These are phyloP conservation scores for Geosmithia putterillii DNA, from an alignment of 2,329 filamentous ascomycete species.

Conservation along the genomic window DNA sequence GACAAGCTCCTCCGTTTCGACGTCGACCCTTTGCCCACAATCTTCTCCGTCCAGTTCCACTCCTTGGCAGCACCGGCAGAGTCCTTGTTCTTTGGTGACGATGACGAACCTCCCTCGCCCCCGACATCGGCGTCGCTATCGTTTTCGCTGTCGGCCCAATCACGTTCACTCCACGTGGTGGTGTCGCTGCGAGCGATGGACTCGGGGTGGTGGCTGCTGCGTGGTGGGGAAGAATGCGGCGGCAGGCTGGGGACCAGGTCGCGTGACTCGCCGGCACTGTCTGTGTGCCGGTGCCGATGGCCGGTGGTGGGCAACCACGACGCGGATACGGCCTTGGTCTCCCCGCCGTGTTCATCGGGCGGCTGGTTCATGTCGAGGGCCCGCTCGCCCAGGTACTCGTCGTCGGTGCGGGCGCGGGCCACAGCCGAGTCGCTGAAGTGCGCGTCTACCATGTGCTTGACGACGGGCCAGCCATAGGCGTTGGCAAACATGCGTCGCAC, in stretches of 20 bases:
- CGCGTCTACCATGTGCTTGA: conserved; percentile 88
- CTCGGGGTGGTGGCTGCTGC: conserved; percentile 3
- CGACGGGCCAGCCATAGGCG: conserved; percentile 92
- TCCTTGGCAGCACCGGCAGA: conserved; percentile 8
- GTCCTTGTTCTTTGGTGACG: conserved; percentile 13
- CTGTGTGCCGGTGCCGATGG: background rate
- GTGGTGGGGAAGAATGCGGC: conserved; percentile 2
- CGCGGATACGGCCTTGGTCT: conserved; percentile 32
- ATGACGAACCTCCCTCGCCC: conserved; percentile 3
- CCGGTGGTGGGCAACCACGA: background rate
- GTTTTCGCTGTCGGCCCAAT: conserved; percentile 44
- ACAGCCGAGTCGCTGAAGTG: conserved; percentile 68
- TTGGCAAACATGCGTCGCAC: conserved; percentile 95
- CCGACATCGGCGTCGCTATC: conserved; percentile 25
- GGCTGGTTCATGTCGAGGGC: conserved; percentile 46
- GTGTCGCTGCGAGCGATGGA: conserved; percentile 32
- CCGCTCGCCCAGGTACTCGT: conserved; percentile 55
- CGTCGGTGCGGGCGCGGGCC: conserved; percentile 53
- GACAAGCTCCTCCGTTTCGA: conserved; percentile 10
- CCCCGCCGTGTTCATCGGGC: conserved; percentile 51
- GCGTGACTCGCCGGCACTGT: conserved; percentile 18
- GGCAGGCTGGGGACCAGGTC: conserved; percentile 36
- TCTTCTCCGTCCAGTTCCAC: conserved; percentile 44
- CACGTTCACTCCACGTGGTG: conserved; percentile 52
- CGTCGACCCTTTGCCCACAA: conserved; percentile 29